Evolutionary conservation across 2,329 filamentous ascomycete species (phyloP).

Genomic region (Raffaelea ambrosiae): DNA sequence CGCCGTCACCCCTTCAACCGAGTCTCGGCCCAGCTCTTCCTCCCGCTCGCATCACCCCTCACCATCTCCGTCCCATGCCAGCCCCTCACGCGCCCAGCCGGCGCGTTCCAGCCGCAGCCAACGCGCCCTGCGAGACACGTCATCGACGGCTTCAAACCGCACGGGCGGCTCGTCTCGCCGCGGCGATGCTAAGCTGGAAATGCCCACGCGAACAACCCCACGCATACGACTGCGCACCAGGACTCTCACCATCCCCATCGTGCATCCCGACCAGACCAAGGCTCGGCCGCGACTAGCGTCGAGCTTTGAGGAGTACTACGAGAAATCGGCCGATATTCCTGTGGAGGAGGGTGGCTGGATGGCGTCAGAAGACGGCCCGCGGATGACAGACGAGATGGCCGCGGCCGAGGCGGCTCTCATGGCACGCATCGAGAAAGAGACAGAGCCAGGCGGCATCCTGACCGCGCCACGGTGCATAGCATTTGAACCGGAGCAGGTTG

Average conservation of each 20-base stretch:
- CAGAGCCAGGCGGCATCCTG: constrained; percentile 65
- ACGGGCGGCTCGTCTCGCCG: constrained; percentile 3
- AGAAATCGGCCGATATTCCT: constrained; percentile 38
- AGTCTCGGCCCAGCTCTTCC: neutral
- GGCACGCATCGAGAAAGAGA: constrained; percentile 61
- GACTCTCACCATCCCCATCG: constrained; percentile 42
- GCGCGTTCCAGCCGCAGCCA: constrained; percentile 15
- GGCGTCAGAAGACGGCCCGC: constrained; percentile 44
- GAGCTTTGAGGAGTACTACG: constrained; percentile 51
- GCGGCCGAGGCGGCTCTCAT: constrained; percentile 62
- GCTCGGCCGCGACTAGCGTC: constrained; percentile 43
- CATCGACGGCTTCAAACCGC: neutral
- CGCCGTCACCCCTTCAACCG: neutral
- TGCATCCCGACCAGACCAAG: constrained; percentile 50
- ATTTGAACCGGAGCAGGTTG: constrained; percentile 62
- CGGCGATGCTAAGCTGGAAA: constrained; percentile 7
- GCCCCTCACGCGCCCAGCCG: constrained; percentile 26
- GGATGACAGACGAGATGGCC: constrained; percentile 54
- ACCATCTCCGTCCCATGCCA: constrained; percentile 34
- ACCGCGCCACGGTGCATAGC: constrained; percentile 61
- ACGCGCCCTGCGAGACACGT: constrained; percentile 10
- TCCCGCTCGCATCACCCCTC: constrained; percentile 16
- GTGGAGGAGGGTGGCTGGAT: constrained; percentile 52
- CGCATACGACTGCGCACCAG: constrained; percentile 42
- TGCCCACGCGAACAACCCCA: constrained; percentile 24